A percentile compares a stretch with the other conserved stretches of the same genome.
phyloP scores from a whole-genome alignment of 129 eudicot genomes.

The Arctium minus region DNA sequence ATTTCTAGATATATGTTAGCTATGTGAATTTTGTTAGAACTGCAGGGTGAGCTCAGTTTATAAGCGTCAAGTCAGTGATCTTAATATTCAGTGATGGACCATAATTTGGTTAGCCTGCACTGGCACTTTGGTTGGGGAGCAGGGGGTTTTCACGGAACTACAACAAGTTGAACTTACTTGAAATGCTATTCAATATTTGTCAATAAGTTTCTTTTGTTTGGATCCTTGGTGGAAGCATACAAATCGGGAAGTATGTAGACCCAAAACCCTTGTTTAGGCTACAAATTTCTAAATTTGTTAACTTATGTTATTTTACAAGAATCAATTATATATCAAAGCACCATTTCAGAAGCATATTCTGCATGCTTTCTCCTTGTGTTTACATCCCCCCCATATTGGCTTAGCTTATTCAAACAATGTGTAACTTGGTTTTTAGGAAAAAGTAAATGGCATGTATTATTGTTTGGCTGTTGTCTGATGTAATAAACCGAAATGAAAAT shows the following conservation, averaged over 20 bases:
- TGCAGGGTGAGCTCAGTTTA: background rate
- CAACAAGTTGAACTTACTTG: background rate
- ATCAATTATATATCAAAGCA: background rate
- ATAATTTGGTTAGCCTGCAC: too few species aligned
- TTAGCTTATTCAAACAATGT: background rate
- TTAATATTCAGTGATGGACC: too few species aligned
- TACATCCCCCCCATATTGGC: background rate
- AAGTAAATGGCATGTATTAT: background rate
- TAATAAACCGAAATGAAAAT: background rate
- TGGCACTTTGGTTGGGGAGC: too few species aligned
- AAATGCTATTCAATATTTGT: background rate
- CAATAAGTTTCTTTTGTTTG: background rate
- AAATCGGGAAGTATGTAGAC: background rate
- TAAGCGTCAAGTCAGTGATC: background rate
- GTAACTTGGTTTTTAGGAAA: background rate
- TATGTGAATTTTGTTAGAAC: background rate
- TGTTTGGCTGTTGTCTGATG: background rate
- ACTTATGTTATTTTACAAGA: background rate
- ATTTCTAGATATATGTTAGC: conserved; percentile 7
- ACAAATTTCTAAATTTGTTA: background rate
- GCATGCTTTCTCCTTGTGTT: background rate
- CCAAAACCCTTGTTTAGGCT: background rate
- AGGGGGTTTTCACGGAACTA: too few species aligned
- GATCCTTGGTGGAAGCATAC: background rate
- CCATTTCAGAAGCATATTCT: background rate